These are phyloP conservation scores for Ophiostoma ips DNA, from an alignment of 2,329 filamentous ascomycete species.

Conservation along the genomic window DNA sequence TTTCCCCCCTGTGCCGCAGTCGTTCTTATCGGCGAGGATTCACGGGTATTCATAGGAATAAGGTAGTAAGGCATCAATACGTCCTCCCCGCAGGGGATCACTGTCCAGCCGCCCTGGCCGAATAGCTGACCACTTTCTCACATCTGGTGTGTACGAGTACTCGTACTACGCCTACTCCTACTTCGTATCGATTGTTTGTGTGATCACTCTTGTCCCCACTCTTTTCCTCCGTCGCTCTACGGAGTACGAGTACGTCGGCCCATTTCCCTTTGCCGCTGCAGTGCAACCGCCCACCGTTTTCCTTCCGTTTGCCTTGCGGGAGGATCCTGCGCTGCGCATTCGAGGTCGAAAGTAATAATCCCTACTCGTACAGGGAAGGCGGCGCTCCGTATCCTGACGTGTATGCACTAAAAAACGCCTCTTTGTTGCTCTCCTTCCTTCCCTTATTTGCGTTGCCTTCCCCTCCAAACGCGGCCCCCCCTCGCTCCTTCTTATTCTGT, in stretches of 20 bases:
- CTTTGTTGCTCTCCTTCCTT: conserved; percentile 3
- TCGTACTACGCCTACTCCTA: background rate
- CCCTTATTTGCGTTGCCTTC: background rate
- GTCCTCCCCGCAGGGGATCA: too few species aligned
- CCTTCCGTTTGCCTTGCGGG: background rate
- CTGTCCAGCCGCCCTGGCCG: too few species aligned
- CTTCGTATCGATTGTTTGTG: background rate
- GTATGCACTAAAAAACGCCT: background rate
- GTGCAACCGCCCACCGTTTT: background rate
- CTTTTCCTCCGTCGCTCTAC: conserved; percentile 18
- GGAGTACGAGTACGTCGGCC: too few species aligned
- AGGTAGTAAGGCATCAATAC: too few species aligned
- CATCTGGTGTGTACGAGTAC: too few species aligned
- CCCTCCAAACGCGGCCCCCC: background rate
- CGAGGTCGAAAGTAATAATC: too few species aligned
- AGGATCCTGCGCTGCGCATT: background rate
- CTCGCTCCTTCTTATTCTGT: conserved; percentile 1
- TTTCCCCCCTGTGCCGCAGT: background rate
- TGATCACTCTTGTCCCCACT: conserved; percentile 1
- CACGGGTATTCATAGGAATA: too few species aligned
- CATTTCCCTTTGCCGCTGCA: background rate
- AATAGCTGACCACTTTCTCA: background rate
- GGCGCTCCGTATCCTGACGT: conserved; percentile 1
- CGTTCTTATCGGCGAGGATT: background rate
- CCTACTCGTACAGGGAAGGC: background rate